Evolutionary conservation across 2,329 filamentous ascomycete genomes (phyloP).

Genomic region (Metarhizium brunneum): DNA sequence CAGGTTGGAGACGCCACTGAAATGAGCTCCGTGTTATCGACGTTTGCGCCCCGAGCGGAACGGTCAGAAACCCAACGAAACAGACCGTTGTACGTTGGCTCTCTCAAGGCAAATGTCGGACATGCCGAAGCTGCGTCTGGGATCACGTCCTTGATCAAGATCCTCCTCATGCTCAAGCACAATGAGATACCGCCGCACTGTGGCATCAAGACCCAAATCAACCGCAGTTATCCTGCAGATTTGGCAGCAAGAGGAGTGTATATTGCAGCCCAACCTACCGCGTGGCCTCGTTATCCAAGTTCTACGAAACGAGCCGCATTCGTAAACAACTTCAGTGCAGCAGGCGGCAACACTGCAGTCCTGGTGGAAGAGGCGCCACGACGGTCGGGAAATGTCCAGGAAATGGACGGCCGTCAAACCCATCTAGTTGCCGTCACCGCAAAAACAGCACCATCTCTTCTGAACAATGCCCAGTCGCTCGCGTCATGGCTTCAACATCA

Average conservation of each 20-base stretch:
- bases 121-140: conserved; percentile 55
- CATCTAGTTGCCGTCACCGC: conserved; percentile 52
- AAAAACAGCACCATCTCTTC: conserved; percentile 46
- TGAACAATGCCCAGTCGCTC: conserved; percentile 46
- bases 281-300: conserved; percentile 30
- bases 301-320: conserved; percentile 37
- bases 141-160: conserved; percentile 53
- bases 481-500: conserved; percentile 42
- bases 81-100: conserved; percentile 51
- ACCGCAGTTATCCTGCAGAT: background rate
- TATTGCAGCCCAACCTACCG: conserved; percentile 38
- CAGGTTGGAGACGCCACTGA: conserved; percentile 80
- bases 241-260: background rate
- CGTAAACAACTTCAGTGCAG: conserved; percentile 63
- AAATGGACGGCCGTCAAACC: conserved; percentile 40
- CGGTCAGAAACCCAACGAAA: conserved; percentile 31
- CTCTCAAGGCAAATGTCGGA: conserved; percentile 56
- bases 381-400: conserved; percentile 25
- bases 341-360: conserved; percentile 62
- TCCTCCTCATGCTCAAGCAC: conserved; percentile 56
- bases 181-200: conserved; percentile 52
- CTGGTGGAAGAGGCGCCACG: conserved; percentile 52
- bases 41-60: conserved; percentile 37
- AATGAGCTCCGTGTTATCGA: conserved; percentile 64
- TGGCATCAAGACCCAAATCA: background rate